Evolutionary conservation across 495 filamentous ascomycete genomes (phyloP), one percentile per base, ranked within the genome.

Genomic region (Penicillium paradoxum): DNA sequence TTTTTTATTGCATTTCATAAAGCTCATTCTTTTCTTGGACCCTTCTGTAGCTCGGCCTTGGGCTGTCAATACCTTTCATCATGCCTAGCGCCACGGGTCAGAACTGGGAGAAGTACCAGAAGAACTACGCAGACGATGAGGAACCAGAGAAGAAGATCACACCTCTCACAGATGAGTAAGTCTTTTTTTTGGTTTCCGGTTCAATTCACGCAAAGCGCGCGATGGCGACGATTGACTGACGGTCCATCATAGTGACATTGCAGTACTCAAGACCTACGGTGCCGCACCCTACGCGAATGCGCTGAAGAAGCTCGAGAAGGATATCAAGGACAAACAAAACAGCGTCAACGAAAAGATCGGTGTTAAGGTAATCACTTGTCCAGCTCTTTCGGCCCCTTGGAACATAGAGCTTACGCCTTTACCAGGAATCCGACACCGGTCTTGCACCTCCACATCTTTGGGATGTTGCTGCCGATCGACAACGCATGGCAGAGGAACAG

Each of bases 71-170:
- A 62, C 54, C 55, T 64, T 57, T 67, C 72, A 75, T 58, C 65
- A 87, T 87, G 91, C 91, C 90, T 79, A 93, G 88, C 70, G 93
- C 93, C 73, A 95, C 87, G 54, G 93, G 93, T 63, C 70, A 78
- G 68, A 89, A 79, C 82, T 98, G 93, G 93, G 91, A 98, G 83
- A 97, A 97, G 80, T 97, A 96, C 79, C 76, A 83, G 74, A 97
- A 98, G 81, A 88, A 87, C 65, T 98, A 87, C 64, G 92, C 86
- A 53, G 93, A 98, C 67, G 93, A 98, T 58, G 93, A 97, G 67
- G 81, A 90, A 69, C 88, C 91, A 66, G 93, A 98, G 80, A 98
- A 98, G 87, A 98, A 97, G 82, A 98, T 97, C 66, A 90, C 90
- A 34, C 93, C 93, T 53, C 78, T 98, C 32, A 83, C 91, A 58